These are phyloP conservation scores for Leucocoprinus leucothites DNA, from an alignment of 768 basidiomycete species.

Conservation along the genomic window DNA sequence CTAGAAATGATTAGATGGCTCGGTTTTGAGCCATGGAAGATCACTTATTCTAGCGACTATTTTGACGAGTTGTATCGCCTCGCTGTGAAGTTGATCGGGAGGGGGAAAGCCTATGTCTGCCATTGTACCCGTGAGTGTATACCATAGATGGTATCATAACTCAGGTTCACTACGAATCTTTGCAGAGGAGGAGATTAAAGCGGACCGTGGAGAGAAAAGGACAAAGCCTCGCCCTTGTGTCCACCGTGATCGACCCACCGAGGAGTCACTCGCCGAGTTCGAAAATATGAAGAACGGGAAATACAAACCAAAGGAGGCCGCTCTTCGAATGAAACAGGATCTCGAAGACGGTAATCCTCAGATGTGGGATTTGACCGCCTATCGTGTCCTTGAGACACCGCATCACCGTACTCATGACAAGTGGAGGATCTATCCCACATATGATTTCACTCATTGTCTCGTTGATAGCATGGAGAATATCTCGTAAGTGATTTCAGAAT, in stretches of 20 bases:
- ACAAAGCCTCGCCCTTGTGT: conserved; percentile 79
- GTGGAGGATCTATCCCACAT: conserved; percentile 98
- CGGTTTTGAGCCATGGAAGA: conserved; percentile 97
- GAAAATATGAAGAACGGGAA: conserved; percentile 88
- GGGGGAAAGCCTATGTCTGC: conserved; percentile 93
- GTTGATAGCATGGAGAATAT: conserved; percentile 99
- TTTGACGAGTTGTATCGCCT: conserved; percentile 85
- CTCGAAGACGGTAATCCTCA: conserved; percentile 90
- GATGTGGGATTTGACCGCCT: conserved; percentile 99
- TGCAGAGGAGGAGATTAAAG: conserved; percentile 88
- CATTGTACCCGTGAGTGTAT: conserved; percentile 83
- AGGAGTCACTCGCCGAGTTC: conserved; percentile 86
- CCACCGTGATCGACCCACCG: conserved; percentile 84
- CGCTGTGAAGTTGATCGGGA: conserved; percentile 83
- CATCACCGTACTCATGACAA: conserved; percentile 92
- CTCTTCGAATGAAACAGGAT: conserved; percentile 97
- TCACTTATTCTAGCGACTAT: conserved; percentile 98
- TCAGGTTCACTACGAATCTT: conserved; percentile 4
- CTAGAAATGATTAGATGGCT: conserved; percentile 95
- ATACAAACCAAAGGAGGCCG: conserved; percentile 90
- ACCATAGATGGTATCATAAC: background rate
- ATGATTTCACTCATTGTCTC: conserved; percentile 98
- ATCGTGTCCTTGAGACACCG: conserved; percentile 84
- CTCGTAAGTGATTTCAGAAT: conserved; percentile 63
- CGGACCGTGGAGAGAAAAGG: conserved; percentile 81